These are phyloP conservation scores for Lasiosphaeria hispida DNA, from an alignment of 495 filamentous ascomycete genomes.

Conservation along the genomic window DNA sequence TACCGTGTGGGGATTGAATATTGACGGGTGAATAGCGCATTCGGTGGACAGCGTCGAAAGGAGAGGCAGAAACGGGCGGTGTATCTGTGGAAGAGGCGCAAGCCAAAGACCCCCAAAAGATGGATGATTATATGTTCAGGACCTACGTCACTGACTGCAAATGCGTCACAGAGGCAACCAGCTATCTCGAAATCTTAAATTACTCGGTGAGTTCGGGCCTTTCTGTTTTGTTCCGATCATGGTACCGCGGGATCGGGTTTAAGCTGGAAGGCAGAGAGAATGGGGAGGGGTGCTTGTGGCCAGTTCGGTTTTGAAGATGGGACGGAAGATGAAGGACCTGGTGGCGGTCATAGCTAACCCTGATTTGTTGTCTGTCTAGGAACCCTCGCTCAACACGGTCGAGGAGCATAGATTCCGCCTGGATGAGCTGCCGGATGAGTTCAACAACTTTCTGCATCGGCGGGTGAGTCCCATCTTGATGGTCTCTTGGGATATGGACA, in stretches of 20 bases:
- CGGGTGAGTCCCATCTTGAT: conserved; percentile 35
- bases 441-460: conserved; percentile 51
- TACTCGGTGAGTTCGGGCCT: conserved; percentile 46
- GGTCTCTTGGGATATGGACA: not conserved
- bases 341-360: not conserved
- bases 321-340: not conserved
- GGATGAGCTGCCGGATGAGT: conserved; percentile 47
- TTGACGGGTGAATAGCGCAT: too few relatives aligned
- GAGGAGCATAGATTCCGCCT: conserved; percentile 45
- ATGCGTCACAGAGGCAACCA: conserved; percentile 45
- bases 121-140: conserved; percentile 57
- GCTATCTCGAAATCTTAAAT: conserved; percentile 54
- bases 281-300: not conserved
- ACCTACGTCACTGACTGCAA: conserved; percentile 41
- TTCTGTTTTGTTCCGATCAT: not conserved
- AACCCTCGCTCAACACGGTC: conserved; percentile 35
- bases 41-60: not conserved
- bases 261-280: not conserved
- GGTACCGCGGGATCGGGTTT: not conserved
- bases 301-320: not conserved
- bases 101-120: conserved; percentile 18
- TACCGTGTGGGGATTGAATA: too few relatives aligned
- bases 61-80: too few relatives aligned
- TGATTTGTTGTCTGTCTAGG: conserved; percentile 4
- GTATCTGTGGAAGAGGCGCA: too few relatives aligned